phyloP scores from a whole-genome alignment of 805 yeast species.

The Candida ulmi region DNA sequence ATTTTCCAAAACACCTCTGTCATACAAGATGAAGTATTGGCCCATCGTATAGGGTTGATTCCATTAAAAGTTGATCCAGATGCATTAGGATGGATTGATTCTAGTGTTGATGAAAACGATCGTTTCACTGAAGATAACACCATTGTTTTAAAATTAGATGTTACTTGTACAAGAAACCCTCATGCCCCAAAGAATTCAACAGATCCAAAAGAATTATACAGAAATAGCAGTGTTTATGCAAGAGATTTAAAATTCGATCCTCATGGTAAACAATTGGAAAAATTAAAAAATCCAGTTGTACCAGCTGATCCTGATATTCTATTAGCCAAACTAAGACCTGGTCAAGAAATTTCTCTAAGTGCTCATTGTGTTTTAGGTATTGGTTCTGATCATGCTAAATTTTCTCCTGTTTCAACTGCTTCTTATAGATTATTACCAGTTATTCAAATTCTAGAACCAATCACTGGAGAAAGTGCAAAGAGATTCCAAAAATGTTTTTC shows the following conservation, averaged over 20 bases:
- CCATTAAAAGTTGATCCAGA: conserved; percentile 94
- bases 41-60: conserved; percentile 89
- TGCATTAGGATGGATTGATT: conserved; percentile 75
- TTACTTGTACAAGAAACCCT: conserved; percentile 79
- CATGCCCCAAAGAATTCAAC: conserved; percentile 73
- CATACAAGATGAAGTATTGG: conserved; percentile 93
- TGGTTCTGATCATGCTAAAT: conserved; percentile 95
- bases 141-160: conserved; percentile 73
- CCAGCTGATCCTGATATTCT: conserved; percentile 87
- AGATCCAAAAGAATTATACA: conserved; percentile 78
- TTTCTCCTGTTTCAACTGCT: conserved; percentile 95
- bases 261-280: conserved; percentile 77
- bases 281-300: conserved; percentile 64
- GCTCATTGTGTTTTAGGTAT: conserved; percentile 89
- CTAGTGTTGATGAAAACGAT: conserved; percentile 54
- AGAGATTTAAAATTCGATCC: conserved; percentile 86
- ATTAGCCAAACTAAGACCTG: conserved; percentile 90
- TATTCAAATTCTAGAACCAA: conserved; percentile 69
- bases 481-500: conserved; percentile 90
- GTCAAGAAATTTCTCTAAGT: conserved; percentile 88
- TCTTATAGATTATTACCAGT: conserved; percentile 90
- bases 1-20: conserved; percentile 93
- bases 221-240: conserved; percentile 85
- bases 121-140: conserved; percentile 86
- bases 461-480: conserved; percentile 68